Base-by-base conservation (phyloP, 2,329 filamentous ascomycete species). In the Alternaria burnsii region DNA sequence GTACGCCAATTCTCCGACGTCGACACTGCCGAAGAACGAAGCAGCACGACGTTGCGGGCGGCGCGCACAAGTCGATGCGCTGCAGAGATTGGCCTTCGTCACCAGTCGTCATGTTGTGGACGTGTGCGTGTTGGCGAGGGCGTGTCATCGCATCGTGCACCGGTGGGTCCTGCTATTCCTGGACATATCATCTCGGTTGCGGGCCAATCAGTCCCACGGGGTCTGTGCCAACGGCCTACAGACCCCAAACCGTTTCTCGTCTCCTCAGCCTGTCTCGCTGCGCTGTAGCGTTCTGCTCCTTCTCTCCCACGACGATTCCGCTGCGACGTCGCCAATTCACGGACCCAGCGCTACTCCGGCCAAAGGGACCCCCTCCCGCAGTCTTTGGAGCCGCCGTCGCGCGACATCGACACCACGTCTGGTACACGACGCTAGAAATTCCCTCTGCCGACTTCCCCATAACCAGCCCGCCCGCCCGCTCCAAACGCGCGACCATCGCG, bases 291-390 rank as follows among this genome's bases (percentile, higher is more conserved):
- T 60, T 55, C 55, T 44, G 55, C 63, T 60, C 66, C 53, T 50
- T 55, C 56, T 53, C 58, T 50, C 55, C 62, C 55, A 69, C 71
- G 68, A 66, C 71, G 71, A 68, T 70, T 70, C 68, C 70, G 67
- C 69, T 71, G 71, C 70, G 71, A 72, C 70, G 73, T 75, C 72
- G 72, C 68, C 66, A 62, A 75, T 57, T 30, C 55, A 52, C 54
- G 34, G 53, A 56, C 53, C 57, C 62, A 57, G 56, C 48, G 59
- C 64, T 56, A 58, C 54, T 34, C 32, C 50, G 56, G 51, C 61
- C 41, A 26, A 16, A 42, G 63, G 52, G 62, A 61, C 59, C 58
- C 26, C 50, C 44, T 42, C 43, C 46, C 57, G 53, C 52, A 59
- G 54, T 50, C 56, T 59, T 46, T 62, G 50, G 46, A 63, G 43